Conservation (phyloP, 2,329 filamentous ascomycete genomes). For the Beauveria brongniartii region DNA sequence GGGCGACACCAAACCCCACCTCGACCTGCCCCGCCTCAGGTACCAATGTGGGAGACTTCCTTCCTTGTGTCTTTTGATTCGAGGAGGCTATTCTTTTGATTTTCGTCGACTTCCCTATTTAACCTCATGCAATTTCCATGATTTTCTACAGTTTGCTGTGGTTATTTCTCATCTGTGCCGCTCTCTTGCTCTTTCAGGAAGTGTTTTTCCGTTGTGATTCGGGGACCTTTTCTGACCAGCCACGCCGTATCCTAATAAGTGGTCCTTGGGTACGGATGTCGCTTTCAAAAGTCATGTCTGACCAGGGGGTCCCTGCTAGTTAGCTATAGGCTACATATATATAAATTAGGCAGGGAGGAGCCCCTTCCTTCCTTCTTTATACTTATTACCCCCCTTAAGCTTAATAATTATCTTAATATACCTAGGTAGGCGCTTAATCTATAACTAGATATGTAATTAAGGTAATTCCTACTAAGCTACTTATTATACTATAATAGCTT, state of each 20-base stretch:
- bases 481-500: no score
- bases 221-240: not conserved
- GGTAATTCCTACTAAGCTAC: no score
- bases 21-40: slow-evolving; percentile 7
- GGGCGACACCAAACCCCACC: slow-evolving; percentile 7
- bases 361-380: no score
- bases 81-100: no score
- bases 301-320: no score
- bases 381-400: no score
- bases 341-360: no score
- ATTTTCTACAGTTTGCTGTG: not conserved
- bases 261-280: not conserved
- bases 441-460: no score
- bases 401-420: no score
- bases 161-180: not conserved
- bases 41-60: slow-evolving; percentile 3
- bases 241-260: not conserved
- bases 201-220: not conserved
- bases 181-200: not conserved
- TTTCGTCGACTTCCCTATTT: not conserved
- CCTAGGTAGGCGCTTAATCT: no score
- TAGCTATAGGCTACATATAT: no score
- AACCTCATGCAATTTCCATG: not conserved
- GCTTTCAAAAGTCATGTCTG: no score
- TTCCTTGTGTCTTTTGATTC: not conserved